These are phyloP conservation scores for Selaginella moellendorffii DNA, from an alignment of 75 land plant species.

Conservation along the genomic window DNA sequence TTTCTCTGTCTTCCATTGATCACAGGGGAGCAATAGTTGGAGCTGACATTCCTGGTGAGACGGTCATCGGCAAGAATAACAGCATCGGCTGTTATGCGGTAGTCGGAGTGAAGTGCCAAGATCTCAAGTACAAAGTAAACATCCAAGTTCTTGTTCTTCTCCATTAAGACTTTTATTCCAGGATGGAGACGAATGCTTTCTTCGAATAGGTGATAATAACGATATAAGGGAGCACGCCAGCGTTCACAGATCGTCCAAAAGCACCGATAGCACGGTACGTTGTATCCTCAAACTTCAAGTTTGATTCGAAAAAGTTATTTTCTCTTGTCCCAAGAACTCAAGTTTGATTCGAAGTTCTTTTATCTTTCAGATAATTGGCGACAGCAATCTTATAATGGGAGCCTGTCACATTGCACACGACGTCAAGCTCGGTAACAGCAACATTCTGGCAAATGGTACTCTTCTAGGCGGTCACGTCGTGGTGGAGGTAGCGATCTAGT, in stretches of 20 bases:
- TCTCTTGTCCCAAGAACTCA: not conserved
- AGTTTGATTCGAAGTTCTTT: too few relatives aligned
- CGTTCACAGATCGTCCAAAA: conserved; percentile 77
- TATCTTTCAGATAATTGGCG: conserved; percentile 54
- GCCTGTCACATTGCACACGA: conserved; percentile 94
- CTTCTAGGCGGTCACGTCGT: conserved; percentile 88
- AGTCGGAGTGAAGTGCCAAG: conserved; percentile 87
- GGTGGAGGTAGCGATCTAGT: conserved; percentile 36
- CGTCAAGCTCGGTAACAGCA: conserved; percentile 69
- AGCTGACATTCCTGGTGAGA: conserved; percentile 66
- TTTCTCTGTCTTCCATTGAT: not conserved
- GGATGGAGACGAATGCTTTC: conserved; percentile 50
- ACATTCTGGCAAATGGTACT: conserved; percentile 81
- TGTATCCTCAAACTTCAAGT: not conserved
- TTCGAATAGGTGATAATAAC: conserved; percentile 48
- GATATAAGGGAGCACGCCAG: conserved; percentile 79
- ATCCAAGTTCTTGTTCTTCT: not conserved
- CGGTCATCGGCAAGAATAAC: conserved; percentile 59
- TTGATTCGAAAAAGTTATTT: not conserved
- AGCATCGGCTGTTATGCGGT: conserved; percentile 78
- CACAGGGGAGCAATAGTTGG: conserved; percentile 87
- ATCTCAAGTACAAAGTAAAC: conserved; percentile 79
- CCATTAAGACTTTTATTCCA: too few relatives aligned
- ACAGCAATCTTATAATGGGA: conserved; percentile 86
- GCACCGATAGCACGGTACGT: conserved; percentile 57